Percentiles rank a stretch among this genome's conserved stretches.
Evolutionary conservation across 177 flowering plant species (phyloP).

Genomic region (Tripterygium wilfordii): DNA sequence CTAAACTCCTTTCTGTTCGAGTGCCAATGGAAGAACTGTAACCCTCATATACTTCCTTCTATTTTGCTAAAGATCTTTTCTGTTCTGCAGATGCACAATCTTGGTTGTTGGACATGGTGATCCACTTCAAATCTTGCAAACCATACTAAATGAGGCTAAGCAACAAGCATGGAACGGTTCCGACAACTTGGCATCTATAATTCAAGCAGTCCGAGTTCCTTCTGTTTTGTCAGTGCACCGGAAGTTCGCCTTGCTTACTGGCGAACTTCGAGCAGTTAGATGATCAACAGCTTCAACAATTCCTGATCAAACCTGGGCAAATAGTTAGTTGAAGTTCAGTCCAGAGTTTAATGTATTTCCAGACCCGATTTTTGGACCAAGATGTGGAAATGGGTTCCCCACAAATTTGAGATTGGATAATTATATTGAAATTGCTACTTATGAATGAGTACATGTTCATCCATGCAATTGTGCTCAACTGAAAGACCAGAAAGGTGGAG

Average conservation of each 20-base stretch:
- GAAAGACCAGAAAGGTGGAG: no score
- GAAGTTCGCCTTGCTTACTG: constrained; percentile 65
- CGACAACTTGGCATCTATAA: constrained; percentile 41
- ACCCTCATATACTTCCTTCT: background rate
- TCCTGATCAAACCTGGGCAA: no score
- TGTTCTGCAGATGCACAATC: constrained; percentile 55
- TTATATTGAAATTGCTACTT: no score
- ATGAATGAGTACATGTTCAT: no score
- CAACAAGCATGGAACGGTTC: constrained; percentile 14
- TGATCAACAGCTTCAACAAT: no score
- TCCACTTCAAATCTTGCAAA: constrained; percentile 87
- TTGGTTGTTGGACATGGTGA: constrained; percentile 95
- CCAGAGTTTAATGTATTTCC: no score
- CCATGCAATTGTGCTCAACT: no score
- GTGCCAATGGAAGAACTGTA: background rate
- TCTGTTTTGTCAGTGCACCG: constrained; percentile 76
- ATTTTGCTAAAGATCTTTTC: background rate
- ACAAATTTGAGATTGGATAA: no score
- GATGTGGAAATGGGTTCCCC: no score
- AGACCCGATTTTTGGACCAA: no score
- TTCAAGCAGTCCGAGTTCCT: constrained; percentile 37
- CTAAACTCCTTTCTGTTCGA: background rate
- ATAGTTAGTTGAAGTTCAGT: no score
- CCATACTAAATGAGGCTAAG: constrained; percentile 52
- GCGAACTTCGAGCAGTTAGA: constrained; percentile 55